Base-by-base conservation (phyloP, 176 grass and related monocot species). In the Raddia guianensis region DNA sequence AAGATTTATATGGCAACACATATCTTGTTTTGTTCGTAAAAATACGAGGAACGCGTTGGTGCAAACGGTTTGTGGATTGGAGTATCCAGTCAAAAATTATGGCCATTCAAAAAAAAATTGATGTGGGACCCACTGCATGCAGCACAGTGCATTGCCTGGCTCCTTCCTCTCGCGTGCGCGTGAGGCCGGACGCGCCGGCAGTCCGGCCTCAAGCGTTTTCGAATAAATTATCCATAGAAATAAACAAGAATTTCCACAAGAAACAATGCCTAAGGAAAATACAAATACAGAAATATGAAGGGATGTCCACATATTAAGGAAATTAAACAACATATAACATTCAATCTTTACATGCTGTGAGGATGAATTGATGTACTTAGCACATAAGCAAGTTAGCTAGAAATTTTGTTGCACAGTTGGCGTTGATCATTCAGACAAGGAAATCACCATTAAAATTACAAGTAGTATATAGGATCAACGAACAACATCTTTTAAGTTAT, bases 281-380 rank as follows among this genome's bases (percentile, higher is more conserved):
- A 79, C 15, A 71, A 73, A 48, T 59, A 32, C 40, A 61, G 37
- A 79, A 74, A 79, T 79, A 66, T 34, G 58, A 44, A 44, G 49
- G 12, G 33, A 34, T 11, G 32, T 67, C 12, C 55, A 76, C 51
- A 6, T 6, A 51, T 51, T 34, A 74, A 61, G 44, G 4, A 77
- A 76, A 18, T 15, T 48, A 79, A 65, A 64, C 12, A 44, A 16
- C 32, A 61, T 2, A n/a, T n/a, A 63, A 34, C 7, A 45, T 76
- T 65, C 16, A 46, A 16, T 67, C 75, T 71, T 0, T 61, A 50
- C 33, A 66, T 49, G 9, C 5, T 9, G 21, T 34, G 18, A 73
- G 9, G 9, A 63, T 78, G 18, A 78, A 49, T 53, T 63, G 20
- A 72, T 70, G 68, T n/a, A 20, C 14, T 15, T 66, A 48, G 43